phyloP scores from a whole-genome alignment of 768 basidiomycete genomes.

The Leucocoprinus leucothites region DNA sequence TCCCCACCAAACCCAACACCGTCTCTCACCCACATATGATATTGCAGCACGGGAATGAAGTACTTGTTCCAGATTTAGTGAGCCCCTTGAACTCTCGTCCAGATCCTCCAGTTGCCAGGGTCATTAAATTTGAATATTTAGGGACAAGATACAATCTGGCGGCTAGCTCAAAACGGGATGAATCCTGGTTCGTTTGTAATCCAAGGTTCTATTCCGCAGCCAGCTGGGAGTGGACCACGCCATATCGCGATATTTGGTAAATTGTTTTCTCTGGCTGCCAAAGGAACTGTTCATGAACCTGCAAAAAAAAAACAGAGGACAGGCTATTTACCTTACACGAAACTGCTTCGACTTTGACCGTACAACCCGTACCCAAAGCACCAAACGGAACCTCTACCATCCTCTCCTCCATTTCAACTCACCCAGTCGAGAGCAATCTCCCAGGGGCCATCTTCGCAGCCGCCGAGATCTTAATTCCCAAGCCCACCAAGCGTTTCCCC shows the following conservation, averaged over 20 bases:
- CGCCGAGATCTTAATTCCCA: constrained; percentile 62
- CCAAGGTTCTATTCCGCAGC: constrained; percentile 59
- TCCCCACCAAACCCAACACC: constrained; percentile 42
- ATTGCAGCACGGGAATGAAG: constrained; percentile 48
- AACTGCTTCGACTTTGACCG: constrained; percentile 51
- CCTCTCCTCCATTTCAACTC: constrained; percentile 46
- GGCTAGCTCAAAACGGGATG: constrained; percentile 43
- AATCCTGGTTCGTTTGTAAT: constrained; percentile 51
- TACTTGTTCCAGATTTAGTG: constrained; percentile 67
- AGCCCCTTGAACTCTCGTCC: neutral
- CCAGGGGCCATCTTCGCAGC: constrained; percentile 41
- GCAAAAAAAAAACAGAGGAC: constrained; percentile 39
- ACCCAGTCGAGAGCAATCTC: constrained; percentile 36
- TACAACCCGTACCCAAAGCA: constrained; percentile 52
- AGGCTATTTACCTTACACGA: constrained; percentile 55
- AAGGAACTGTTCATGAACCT: too few species aligned
- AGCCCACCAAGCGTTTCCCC: constrained; percentile 42
- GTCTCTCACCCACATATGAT: constrained; percentile 69
- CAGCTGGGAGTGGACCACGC: constrained; percentile 63
- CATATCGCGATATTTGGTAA: constrained; percentile 28
- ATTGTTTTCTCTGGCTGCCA: neutral
- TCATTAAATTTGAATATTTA: constrained; percentile 26
- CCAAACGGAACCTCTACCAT: constrained; percentile 49
- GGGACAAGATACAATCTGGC: constrained; percentile 72
- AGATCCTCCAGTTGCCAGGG: constrained; percentile 24